Conservation (phyloP, 345 rosid species). For the Populus tremula region DNA sequence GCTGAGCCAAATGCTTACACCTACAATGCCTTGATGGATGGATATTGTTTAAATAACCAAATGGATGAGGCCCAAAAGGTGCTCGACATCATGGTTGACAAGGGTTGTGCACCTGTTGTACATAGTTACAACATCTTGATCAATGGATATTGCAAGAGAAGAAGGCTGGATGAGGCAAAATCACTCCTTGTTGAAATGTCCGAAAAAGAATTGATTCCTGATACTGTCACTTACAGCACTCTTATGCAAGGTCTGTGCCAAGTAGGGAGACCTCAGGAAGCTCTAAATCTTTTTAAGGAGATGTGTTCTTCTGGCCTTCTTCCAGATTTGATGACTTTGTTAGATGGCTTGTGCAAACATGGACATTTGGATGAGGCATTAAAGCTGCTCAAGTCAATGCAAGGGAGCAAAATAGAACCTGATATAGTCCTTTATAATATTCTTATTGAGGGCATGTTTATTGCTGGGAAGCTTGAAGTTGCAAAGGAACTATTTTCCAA, state of each 20-base stretch:
- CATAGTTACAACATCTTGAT: background rate
- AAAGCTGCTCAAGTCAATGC: background rate
- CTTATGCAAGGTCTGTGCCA: background rate
- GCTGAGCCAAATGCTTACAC: background rate
- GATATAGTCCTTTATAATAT: background rate
- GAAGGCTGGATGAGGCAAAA: background rate
- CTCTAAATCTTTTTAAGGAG: background rate
- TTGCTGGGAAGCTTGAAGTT: background rate
- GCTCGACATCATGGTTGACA: background rate
- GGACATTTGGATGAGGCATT: background rate
- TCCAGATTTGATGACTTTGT: background rate
- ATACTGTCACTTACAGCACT: background rate
- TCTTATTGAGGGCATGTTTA: background rate
- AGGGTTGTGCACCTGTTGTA: background rate
- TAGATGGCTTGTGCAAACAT: background rate
- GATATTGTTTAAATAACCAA: background rate
- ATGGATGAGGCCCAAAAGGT: background rate
- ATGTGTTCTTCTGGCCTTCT: background rate
- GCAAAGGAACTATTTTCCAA: background rate
- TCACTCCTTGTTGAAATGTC: background rate
- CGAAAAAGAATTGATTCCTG: background rate
- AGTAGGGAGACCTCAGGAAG: background rate
- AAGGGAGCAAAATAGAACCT: background rate
- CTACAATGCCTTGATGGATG: background rate
- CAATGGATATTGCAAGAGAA: background rate